A percentile compares a stretch with the other conserved stretches of the same genome.
These are phyloP conservation scores for Phytophthora foliorum DNA, from an alignment of 352 stramenopile genomes.

Conservation along the genomic window DNA sequence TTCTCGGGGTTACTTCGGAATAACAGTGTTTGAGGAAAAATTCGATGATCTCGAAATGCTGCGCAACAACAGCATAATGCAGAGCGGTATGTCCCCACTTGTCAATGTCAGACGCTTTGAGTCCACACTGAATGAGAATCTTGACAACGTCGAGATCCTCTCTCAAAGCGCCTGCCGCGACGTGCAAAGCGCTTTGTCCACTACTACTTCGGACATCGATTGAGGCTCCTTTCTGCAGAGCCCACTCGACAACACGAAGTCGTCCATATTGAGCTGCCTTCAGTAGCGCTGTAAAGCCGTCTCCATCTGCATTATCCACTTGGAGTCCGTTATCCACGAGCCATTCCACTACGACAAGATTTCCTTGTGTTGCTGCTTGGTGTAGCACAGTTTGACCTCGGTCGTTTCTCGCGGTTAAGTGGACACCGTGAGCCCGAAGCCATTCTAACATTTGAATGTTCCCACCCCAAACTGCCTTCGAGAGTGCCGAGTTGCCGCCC, in stretches of 20 bases:
- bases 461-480: slow-evolving; percentile 1
- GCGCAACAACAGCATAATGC: slow-evolving; percentile 7
- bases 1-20: not conserved
- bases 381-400: slow-evolving; percentile 8
- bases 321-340: not conserved
- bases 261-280: slow-evolving; percentile 4
- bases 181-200: slow-evolving; percentile 3
- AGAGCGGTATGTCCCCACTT: slow-evolving; percentile 9
- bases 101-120: not conserved
- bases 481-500: not conserved
- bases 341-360: slow-evolving; percentile 1
- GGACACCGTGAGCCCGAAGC: not conserved
- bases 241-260: not conserved
- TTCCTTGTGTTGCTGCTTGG: slow-evolving; percentile 5
- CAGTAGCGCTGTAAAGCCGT: slow-evolving; percentile 4
- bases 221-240: not conserved
- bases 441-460: not conserved
- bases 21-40: slow-evolving; percentile 3
- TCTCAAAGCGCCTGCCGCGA: not conserved
- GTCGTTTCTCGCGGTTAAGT: not conserved
- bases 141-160: not conserved
- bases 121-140: not conserved
- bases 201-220: not conserved
- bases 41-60: slow-evolving; percentile 1
- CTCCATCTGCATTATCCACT: slow-evolving; percentile 1